These are phyloP conservation scores for Protomyces macrosporus DNA, from an alignment of 1,139 yeast genomes.

Conservation along the genomic window DNA sequence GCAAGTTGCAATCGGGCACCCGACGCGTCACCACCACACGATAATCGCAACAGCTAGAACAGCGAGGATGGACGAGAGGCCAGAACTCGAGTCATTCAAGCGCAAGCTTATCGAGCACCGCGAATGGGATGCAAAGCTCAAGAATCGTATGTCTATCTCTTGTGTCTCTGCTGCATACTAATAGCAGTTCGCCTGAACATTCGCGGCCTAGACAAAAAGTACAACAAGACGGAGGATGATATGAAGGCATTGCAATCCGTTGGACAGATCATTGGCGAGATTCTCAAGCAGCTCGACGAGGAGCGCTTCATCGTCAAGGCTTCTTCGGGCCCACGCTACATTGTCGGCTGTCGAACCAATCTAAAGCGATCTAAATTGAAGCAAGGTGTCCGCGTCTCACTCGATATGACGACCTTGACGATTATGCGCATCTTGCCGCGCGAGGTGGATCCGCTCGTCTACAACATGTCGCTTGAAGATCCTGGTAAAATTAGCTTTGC, in stretches of 20 bases:
- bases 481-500: constrained; percentile 94
- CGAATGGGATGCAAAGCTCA: constrained; percentile 88
- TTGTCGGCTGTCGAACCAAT: constrained; percentile 94
- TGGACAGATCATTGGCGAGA: constrained; percentile 97
- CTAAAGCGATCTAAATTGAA: constrained; percentile 75
- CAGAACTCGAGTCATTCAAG: constrained; percentile 54
- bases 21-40: not conserved
- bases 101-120: constrained; percentile 87
- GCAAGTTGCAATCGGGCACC: no score
- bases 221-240: constrained; percentile 81
- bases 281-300: constrained; percentile 88
- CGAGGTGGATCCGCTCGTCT: constrained; percentile 96
- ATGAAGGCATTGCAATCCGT: constrained; percentile 71
- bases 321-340: constrained; percentile 93
- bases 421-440: constrained; percentile 96
- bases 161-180: not conserved
- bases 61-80: not conserved
- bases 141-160: constrained; percentile 44
- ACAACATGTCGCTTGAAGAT: constrained; percentile 96
- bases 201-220: constrained; percentile 76
- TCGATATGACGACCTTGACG: constrained; percentile 96
- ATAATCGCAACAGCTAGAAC: not conserved
- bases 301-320: constrained; percentile 96
- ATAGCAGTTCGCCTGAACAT: constrained; percentile 59
- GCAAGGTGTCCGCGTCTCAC: constrained; percentile 92